Percentiles rank a stretch among this genome's conserved stretches.
Conservation (phyloP, 129 eudicot species). For the Chrysanthemum seticuspe region DNA sequence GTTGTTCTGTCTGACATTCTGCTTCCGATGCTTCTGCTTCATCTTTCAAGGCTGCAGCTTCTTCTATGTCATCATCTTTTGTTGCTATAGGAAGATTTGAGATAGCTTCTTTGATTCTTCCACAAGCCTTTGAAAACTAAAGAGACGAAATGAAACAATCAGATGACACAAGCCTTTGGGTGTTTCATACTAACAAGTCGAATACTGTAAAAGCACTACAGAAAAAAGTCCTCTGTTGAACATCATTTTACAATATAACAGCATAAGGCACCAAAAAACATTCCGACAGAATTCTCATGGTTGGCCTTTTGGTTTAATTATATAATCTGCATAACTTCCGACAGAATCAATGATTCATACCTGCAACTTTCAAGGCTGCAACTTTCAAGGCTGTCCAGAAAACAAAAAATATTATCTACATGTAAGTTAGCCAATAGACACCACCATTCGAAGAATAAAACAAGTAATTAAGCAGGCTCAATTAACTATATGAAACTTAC, state of each 20-base stretch:
- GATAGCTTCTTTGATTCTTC: conserved; percentile 76
- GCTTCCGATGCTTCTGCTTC: conserved; percentile 33
- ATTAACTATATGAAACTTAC: no score
- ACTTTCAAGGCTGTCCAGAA: no score
- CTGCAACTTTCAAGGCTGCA: no score
- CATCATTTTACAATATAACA: conserved; percentile 7
- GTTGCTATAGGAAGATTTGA: conserved; percentile 80
- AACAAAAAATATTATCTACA: no score
- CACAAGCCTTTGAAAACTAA: conserved; percentile 90
- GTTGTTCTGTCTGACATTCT: conserved; percentile 29
- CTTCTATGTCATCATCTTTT: conserved; percentile 75
- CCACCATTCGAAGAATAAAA: no score
- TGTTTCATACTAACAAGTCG: neutral
- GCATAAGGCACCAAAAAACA: neutral
- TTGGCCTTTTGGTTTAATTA: neutral
- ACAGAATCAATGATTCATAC: no score
- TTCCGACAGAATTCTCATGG: neutral
- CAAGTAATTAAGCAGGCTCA: no score
- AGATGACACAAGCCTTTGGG: neutral
- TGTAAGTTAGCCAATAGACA: no score
- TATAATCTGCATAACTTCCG: neutral
- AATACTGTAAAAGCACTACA: neutral
- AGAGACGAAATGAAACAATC: conserved; percentile 6
- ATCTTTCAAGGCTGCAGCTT: conserved; percentile 69
- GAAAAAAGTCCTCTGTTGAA: neutral